Evolutionary conservation across 805 yeast genomes (phyloP), one percentile per base, ranked within the genome.

Genomic region (Candida orba): DNA sequence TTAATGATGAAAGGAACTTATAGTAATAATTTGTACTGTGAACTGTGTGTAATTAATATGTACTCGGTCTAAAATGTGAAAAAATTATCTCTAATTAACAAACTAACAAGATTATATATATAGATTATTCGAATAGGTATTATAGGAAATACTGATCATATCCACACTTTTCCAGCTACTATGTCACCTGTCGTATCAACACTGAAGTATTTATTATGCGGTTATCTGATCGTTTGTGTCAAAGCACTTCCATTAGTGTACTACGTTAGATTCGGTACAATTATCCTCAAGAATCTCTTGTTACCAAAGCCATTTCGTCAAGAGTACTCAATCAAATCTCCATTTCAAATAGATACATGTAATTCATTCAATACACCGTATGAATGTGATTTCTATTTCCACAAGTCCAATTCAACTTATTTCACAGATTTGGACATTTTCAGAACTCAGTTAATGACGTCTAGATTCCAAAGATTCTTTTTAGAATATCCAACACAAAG

Each of bases 341-440:
- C 52, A 29, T 80, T 81, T 58, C 65, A 68, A 12, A 67, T 73
- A 36, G 57, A 68, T 1, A 53, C 59, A 13, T 67, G 67, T 50
- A 50, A 60, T 20, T 74, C 89, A 0, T 77, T 76, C 47, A 84
- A 84, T 25, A 81, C 91, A 1, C 78, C 84, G 8, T 64, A 84
- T 56, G 97, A 90, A 58, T 79, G 87, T 57, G 97, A 90, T 62
- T 75, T 85, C 67, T 87, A 87, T 57, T 54, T 88, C 39, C 98
- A 90, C 68, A 91, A 90, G 66, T 78, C 84, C 44, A 91, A 91
- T 60, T 79, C 91, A 7, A 84, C 95, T 1, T 91, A 90, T 63
- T 83, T 84, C 56, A 65, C 71, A 17, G 97, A 90, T 52, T 67
- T 87, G 58, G 97, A 90, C 58, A 70, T 88, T 49, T 79, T 86